Conservation (phyloP, 2,329 filamentous ascomycete genomes). For the Didymella keratinophila region DNA sequence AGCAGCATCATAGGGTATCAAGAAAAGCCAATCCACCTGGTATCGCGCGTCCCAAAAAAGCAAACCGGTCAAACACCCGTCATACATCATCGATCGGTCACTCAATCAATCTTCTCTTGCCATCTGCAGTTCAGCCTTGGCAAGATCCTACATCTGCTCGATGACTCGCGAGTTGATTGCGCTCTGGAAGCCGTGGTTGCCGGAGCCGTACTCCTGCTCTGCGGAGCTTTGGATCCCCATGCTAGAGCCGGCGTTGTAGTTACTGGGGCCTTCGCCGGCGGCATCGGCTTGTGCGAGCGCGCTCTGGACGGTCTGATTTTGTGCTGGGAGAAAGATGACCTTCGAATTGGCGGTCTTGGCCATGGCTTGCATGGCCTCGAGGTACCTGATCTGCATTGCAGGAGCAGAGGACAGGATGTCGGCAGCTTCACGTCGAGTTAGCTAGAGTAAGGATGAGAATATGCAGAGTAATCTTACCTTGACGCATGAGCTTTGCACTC, state of each 20-base stretch:
- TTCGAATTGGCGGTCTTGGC: constrained; percentile 90
- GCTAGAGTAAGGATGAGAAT: not conserved
- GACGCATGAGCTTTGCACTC: constrained; percentile 86
- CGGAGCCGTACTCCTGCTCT: constrained; percentile 48
- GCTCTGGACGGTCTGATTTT: constrained; percentile 61
- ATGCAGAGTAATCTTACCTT: constrained; percentile 56
- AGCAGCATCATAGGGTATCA: constrained; percentile 18
- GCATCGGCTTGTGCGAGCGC: constrained; percentile 60
- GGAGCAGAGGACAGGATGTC: constrained; percentile 91
- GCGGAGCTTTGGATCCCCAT: constrained; percentile 31
- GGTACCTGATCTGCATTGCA: constrained; percentile 80
- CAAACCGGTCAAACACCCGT: not conserved
- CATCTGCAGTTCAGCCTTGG: not conserved
- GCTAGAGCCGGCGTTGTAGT: constrained; percentile 43
- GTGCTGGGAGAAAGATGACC: constrained; percentile 61
- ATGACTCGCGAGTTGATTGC: constrained; percentile 83
- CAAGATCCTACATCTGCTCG: constrained; percentile 76
- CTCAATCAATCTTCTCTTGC: not conserved
- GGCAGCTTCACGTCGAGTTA: constrained; percentile 70
- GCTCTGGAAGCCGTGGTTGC: constrained; percentile 70
- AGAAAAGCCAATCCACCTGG: constrained; percentile 15
- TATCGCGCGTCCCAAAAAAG: constrained; percentile 5
- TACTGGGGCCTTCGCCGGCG: constrained; percentile 64
- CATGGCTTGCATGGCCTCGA: constrained; percentile 99
- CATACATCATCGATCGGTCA: not conserved